Evolutionary conservation across 768 basidiomycete species (phyloP), one percentile per base, ranked within the genome.

Genomic region (Suillus lakei): DNA sequence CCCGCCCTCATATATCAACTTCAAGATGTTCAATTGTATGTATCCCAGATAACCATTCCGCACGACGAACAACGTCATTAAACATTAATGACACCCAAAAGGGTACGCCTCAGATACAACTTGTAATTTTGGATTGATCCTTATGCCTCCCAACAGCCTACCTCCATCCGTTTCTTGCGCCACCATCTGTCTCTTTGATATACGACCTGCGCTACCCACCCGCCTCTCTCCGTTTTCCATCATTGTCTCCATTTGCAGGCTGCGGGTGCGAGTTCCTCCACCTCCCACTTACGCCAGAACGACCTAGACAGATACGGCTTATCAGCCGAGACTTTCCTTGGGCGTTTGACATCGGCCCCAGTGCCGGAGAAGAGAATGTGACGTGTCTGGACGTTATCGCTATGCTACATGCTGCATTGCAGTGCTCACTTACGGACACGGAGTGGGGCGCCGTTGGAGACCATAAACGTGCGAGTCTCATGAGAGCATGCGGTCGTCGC

Each of bases 261-360:
- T 34, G n/a, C 4, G 26, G 26, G 16, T 58, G 59, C 15, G 51
- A 50, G 4, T 32, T n/a, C 9, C 65, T 66, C 10, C 7, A 32
- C 0, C 63, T 59, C 16, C 65, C 65, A 10, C 44, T 66, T 15
- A 43, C 44, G 16, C 30, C 36, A 21, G 32, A 50, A 21, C 10
- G n/a, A 9, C 64, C 65, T 2, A 53, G n/a, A 6, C 46, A 43
- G 15, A 59, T 66, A 34, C 44, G 63, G 4, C 12, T 66, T 9
- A 65, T 64, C 16, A 65, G 63, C 55, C 32, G 13, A 13, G 38
- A 64, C 3, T 66, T 64, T 30, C 65, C 65, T 1, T 66, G 65
- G 65, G 43, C 55, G 5, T 66, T 66, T 41, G 38, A 66, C 16
- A 26, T 64, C 10, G 26, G 30, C 44, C 28, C 34, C 28, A 41